Evolutionary conservation across 176 grass and related monocot genomes (phyloP).

Genomic region (Phyllostachys edulis): DNA sequence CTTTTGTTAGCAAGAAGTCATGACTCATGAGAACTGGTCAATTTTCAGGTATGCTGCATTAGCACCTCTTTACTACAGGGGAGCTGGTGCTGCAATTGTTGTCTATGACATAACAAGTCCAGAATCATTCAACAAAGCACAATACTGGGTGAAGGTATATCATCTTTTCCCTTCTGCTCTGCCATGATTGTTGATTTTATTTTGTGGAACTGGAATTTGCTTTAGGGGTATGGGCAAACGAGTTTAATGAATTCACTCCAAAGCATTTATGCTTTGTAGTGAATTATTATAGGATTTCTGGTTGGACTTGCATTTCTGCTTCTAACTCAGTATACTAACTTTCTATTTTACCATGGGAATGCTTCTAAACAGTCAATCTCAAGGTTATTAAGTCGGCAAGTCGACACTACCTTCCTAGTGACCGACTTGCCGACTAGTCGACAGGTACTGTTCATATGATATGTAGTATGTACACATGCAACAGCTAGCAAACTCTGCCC

Average conservation of each 20-base stretch:
- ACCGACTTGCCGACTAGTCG: too few relatives aligned
- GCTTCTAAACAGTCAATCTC: background rate
- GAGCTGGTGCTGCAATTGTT: constrained; percentile 73
- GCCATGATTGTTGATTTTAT: background rate
- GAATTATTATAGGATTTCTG: background rate
- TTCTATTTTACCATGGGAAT: constrained; percentile 24
- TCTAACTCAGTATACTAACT: background rate
- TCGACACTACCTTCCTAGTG: too few relatives aligned
- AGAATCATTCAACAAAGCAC: constrained; percentile 85
- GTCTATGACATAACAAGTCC: constrained; percentile 90
- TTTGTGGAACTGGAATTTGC: background rate
- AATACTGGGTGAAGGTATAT: constrained; percentile 86
- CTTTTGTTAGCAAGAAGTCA: constrained; percentile 14
- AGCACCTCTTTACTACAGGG: constrained; percentile 83
- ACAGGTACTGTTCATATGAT: too few relatives aligned
- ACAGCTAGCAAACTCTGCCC: too few relatives aligned
- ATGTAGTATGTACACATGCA: too few relatives aligned
- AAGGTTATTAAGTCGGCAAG: too few relatives aligned
- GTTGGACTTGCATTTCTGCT: constrained; percentile 1
- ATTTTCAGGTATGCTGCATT: constrained; percentile 80
- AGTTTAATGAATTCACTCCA: background rate
- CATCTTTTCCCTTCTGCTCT: background rate
- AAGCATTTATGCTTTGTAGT: background rate
- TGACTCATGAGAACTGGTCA: background rate
- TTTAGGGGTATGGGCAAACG: background rate